Percentiles rank a stretch among this genome's conserved stretches.
phyloP scores from a whole-genome alignment of 306 rosid genomes.

The Calophaca sinica region DNA sequence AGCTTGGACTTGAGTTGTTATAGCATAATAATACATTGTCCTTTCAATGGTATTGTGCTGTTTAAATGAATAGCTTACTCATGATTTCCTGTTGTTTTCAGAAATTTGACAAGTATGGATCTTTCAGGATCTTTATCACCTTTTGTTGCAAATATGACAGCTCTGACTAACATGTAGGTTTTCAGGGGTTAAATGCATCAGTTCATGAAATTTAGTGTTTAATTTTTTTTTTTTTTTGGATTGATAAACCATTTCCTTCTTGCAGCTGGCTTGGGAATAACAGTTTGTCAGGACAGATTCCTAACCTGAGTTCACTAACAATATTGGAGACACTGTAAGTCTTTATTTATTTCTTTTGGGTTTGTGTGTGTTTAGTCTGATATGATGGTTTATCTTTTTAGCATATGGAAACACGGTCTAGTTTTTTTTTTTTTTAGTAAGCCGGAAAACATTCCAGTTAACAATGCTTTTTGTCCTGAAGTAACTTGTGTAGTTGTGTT shows the following conservation, averaged over 20 bases:
- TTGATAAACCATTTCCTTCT: conserved; percentile 34
- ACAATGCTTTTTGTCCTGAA: conserved; percentile 30
- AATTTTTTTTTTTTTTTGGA: conserved; percentile 22
- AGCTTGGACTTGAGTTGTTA: conserved; percentile 51
- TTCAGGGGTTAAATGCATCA: not conserved
- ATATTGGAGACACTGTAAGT: conserved; percentile 81
- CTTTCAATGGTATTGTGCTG: conserved; percentile 31
- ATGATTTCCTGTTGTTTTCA: conserved; percentile 54
- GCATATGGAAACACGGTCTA: not conserved
- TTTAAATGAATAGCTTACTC: conserved; percentile 46
- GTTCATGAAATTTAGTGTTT: conserved; percentile 30
- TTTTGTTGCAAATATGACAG: conserved; percentile 83
- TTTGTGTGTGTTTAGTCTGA: not conserved
- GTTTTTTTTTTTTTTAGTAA: no score
- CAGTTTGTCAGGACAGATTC: conserved; percentile 81
- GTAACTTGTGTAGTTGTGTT: conserved; percentile 8
- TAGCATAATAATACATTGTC: conserved; percentile 11
- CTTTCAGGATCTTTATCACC: conserved; percentile 87
- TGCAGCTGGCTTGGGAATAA: conserved; percentile 90
- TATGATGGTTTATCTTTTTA: conserved; percentile 27
- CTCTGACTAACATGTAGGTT: conserved; percentile 74
- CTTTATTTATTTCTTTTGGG: not conserved
- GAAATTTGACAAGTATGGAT: conserved; percentile 84
- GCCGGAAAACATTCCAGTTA: not conserved
- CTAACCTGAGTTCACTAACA: conserved; percentile 73